Evolutionary conservation across 139 green algal species (phyloP), one percentile per base, ranked within the genome.

Genomic region (Closterium sp.): DNA sequence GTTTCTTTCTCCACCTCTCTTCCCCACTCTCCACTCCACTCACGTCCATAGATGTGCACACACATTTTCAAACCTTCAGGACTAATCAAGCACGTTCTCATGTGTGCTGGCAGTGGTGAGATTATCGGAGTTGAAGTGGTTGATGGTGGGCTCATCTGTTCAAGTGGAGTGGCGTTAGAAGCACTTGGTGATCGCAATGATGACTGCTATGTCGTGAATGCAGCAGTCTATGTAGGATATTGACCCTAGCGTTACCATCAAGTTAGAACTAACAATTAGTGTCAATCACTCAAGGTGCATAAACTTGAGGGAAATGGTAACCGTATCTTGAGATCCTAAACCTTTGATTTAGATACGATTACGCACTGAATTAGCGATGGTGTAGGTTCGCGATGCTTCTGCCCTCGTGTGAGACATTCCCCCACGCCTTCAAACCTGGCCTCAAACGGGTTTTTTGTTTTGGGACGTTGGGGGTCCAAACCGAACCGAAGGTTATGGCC

Each of bases 201-300:
- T 30, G 90, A 94, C 34, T 94, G 90, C 92, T 93, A 93, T 28
- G 86, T 94, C 27, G 92, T 93, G 5, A 93, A 93, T 38, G 90
- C 90, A 27, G 90, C 92, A 11, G 92, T 94, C 24, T 91, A 93
- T 84, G 92, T 94, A n/a, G 92, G 92, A 17, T 94, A 93, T 28
- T 94, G 42, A 89, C 2, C 62, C 62, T 27, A 27, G 17, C 19
- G 17, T 13, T 24, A 79, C n/a, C n/a, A n/a, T n/a, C n/a, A n/a
- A n/a, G n/a, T n/a, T n/a, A n/a, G n/a, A n/a, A n/a, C n/a, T n/a
- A n/a, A n/a, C n/a, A n/a, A n/a, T n/a, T n/a, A n/a, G n/a, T n/a
- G n/a, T n/a, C n/a, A n/a, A n/a, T n/a, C n/a, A n/a, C n/a, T n/a
- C 38, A 50, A 9, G 11, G 38, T 50, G 11, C 7, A 50, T 50